Conservation (phyloP, 106 monocot genomes). For the Iris macrosiphon region DNA sequence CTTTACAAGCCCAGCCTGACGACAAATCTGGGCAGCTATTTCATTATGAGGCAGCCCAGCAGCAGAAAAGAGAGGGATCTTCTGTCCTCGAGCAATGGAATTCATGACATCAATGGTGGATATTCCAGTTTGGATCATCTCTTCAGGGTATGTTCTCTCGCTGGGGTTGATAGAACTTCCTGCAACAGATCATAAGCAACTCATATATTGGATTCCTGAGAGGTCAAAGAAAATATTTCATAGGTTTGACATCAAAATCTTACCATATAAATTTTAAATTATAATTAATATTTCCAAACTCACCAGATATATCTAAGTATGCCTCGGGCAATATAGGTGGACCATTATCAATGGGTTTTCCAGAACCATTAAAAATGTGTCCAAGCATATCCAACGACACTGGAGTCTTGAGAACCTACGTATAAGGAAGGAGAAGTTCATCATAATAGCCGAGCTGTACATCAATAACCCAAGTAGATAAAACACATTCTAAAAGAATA, state of each 20-base stretch:
- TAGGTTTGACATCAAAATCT: no score
- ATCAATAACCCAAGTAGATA: not conserved
- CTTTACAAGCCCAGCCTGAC: slow-evolving; percentile 99
- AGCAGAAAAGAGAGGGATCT: slow-evolving; percentile 97
- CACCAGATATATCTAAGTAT: slow-evolving; percentile 91
- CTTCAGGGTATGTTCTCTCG: slow-evolving; percentile 99
- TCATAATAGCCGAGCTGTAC: slow-evolving; percentile 4
- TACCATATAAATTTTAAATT: not conserved
- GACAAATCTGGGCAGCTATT: slow-evolving; percentile 99
- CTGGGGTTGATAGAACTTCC: slow-evolving; percentile 99
- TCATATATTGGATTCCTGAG: no score
- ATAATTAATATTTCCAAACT: not conserved
- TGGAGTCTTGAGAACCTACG: slow-evolving; percentile 92
- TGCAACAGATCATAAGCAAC: slow-evolving; percentile 38
- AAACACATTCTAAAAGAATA: not conserved
- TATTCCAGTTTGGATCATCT: slow-evolving; percentile 99
- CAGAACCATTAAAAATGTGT: slow-evolving; percentile 97
- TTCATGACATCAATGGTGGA: slow-evolving; percentile 99
- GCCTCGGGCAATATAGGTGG: slow-evolving; percentile 90
- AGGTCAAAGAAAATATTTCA: no score
- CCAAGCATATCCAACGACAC: slow-evolving; percentile 99
- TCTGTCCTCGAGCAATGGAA: slow-evolving; percentile 99
- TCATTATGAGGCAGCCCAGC: slow-evolving; percentile 98
- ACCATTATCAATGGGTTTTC: slow-evolving; percentile 93
- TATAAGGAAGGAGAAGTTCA: not conserved